Evolutionary conservation across 1,284 basidiomycete species (phyloP), one percentile per base, ranked within the genome.

Genomic region (Puccinia sorghi): DNA sequence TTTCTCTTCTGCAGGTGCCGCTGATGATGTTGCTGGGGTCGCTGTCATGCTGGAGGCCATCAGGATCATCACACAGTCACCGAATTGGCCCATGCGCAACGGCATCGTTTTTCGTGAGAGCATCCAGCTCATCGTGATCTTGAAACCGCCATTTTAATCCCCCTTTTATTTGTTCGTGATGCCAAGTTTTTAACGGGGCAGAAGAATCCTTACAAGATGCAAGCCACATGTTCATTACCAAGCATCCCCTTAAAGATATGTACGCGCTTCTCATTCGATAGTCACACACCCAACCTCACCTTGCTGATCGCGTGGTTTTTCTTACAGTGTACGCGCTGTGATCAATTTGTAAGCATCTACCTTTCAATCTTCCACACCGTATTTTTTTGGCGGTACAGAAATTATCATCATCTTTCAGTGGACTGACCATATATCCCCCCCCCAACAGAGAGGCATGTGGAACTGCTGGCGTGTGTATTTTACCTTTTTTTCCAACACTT

Each of bases 21-120:
- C 93, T 1, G 94, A 96, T 66, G 81, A 81, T 67, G 80, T 81
- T 41, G 79, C 80, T 20, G 81, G 82, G 5, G 91, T 95, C 12
- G 94, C 92, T 0, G 90, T 97, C 72, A 95, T 98, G 93, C 86
- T 98, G 46, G 97, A 99, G 81, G 89, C 90, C 76, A 90, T 93
- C 57, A 86, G 94, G 0, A 92, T 97, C 0, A 86, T 98, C 48
- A 86, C 93, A 0, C 88, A 92, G 72, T 91, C 90, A 0, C 88
- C 90, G 37, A 87, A 87, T 63, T 91, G 90, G 90, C 86, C 89
- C 13, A 92, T 95, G 0, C 88, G 88, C 74, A 90, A 94, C 84
- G 88, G 93, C 5, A 88, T 95, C 81, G 88, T 99, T 13, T 94
- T 99, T 83, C 86, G 93, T 94, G 82, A 84, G 82, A 84, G 92